Evolutionary conservation across 257 asterid species (phyloP).

Genomic region (Asclepias syriaca): DNA sequence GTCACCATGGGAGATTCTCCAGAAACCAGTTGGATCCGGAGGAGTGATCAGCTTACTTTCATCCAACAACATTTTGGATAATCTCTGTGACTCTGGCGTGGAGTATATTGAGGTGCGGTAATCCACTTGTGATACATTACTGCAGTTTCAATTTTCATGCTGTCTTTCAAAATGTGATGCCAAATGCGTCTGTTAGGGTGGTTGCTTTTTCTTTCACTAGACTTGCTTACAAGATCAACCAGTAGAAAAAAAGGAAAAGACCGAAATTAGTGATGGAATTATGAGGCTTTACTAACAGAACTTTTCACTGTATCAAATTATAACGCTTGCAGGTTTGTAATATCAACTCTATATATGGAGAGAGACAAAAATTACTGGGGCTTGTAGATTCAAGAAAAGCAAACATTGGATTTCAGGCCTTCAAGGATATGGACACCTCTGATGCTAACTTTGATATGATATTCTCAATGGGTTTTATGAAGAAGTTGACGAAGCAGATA

Average conservation of each 20-base stretch:
- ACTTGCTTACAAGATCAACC: too few species aligned
- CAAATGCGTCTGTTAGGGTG: too few species aligned
- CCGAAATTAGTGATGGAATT: not conserved
- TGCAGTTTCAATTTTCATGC: not conserved
- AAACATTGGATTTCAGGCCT: conserved; percentile 48
- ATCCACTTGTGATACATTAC: not conserved
- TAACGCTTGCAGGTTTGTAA: conserved; percentile 46
- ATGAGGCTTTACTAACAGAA: not conserved
- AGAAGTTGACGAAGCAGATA: conserved; percentile 45
- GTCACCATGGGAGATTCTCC: conserved; percentile 91
- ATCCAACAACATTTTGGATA: conserved; percentile 52
- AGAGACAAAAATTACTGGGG: conserved; percentile 48
- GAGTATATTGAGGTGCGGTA: conserved; percentile 71
- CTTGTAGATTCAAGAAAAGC: conserved; percentile 53
- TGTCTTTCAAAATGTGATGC: not conserved
- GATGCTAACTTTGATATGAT: conserved; percentile 48
- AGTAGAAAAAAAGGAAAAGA: too few species aligned
- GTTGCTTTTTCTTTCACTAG: too few species aligned
- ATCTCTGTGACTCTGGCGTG: conserved; percentile 56
- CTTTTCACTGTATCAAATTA: not conserved
- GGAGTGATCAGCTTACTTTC: conserved; percentile 65
- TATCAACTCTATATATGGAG: conserved; percentile 13
- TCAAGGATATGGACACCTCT: conserved; percentile 17
- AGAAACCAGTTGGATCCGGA: conserved; percentile 72
- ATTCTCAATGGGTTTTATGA: conserved; percentile 55